Evolutionary conservation across 352 stramenopile genomes (phyloP).

Genomic region (Pythium coloratum): DNA sequence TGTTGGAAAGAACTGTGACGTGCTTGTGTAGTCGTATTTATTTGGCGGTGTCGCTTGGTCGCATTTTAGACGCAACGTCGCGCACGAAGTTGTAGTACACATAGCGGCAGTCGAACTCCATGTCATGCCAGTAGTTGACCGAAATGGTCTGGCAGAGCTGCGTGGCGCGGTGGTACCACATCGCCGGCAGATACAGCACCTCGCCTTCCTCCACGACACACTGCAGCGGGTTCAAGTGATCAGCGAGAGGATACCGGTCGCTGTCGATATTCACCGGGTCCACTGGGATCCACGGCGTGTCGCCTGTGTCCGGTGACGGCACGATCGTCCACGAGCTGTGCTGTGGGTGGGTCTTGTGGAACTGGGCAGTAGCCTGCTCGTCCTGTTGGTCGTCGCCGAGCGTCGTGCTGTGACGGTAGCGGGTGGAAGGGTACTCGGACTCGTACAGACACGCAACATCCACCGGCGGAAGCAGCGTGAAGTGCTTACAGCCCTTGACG

Average conservation of each 20-base stretch:
- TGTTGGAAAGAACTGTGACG: background rate
- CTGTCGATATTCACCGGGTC: conserved; percentile 68
- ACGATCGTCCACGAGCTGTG: conserved; percentile 53
- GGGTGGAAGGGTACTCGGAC: conserved; percentile 54
- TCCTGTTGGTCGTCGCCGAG: conserved; percentile 26
- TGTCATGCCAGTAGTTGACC: conserved; percentile 91
- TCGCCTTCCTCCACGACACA: conserved; percentile 71
- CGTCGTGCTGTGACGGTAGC: conserved; percentile 48
- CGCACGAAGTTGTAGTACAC: conserved; percentile 88
- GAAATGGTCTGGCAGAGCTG: conserved; percentile 76
- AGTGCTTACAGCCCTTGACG: conserved; percentile 94
- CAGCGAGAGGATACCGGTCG: conserved; percentile 51
- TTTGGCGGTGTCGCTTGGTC: background rate
- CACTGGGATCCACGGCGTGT: conserved; percentile 81
- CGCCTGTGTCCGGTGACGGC: conserved; percentile 42
- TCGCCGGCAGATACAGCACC: conserved; percentile 72
- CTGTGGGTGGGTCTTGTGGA: conserved; percentile 54
- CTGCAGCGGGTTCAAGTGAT: conserved; percentile 53
- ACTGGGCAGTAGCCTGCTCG: conserved; percentile 34
- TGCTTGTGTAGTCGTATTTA: background rate
- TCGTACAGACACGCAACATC: conserved; percentile 91
- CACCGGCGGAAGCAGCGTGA: conserved; percentile 89
- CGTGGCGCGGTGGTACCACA: conserved; percentile 86
- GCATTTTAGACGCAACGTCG: conserved; percentile 32
- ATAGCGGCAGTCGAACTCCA: conserved; percentile 87